A percentile compares a stretch with the other conserved stretches of the same genome.
Evolutionary conservation across 192 early-diverging fungal species (phyloP).

Genomic region (Phycomyces blakesleeanus): DNA sequence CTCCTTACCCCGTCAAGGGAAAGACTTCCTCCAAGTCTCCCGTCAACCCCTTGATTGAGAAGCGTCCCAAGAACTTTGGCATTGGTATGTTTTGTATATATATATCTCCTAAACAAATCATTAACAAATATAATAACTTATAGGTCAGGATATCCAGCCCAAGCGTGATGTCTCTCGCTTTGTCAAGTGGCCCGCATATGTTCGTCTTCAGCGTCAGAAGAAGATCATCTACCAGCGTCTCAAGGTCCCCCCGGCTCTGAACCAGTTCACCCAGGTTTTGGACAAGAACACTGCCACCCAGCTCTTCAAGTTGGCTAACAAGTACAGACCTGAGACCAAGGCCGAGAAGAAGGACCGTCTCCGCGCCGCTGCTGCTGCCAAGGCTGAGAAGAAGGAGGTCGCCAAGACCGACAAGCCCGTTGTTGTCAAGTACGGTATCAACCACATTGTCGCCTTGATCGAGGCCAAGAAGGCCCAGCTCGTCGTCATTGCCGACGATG

Average conservation of each 20-base stretch:
- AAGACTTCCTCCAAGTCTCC: conserved; percentile 66
- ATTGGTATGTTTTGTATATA: too few relatives aligned
- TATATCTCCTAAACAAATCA: too few relatives aligned
- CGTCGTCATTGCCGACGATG: conserved; percentile 97
- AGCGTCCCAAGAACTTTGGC: conserved; percentile 89
- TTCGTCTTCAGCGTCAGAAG: conserved; percentile 98
- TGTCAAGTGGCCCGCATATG: conserved; percentile 99
- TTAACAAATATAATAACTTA: too few relatives aligned
- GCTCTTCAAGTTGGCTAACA: conserved; percentile 96
- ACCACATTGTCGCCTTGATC: conserved; percentile 94
- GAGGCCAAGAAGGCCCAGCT: conserved; percentile 98
- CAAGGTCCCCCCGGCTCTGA: conserved; percentile 99
- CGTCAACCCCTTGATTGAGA: conserved; percentile 90
- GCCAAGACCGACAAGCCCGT: conserved; percentile 81
- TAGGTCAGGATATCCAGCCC: conserved; percentile 95
- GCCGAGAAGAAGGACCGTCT: conserved; percentile 94
- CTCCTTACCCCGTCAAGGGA: conserved; percentile 75
- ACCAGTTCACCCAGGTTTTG: conserved; percentile 97
- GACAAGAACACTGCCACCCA: conserved; percentile 99
- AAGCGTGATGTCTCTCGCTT: conserved; percentile 92
- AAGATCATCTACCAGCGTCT: conserved; percentile 96
- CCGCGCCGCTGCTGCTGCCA: conserved; percentile 75
- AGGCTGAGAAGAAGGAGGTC: conserved; percentile 83
- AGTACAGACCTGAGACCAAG: conserved; percentile 99
- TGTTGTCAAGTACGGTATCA: conserved; percentile 97